phyloP scores from a whole-genome alignment of 768 basidiomycete genomes.

The Russula sp. region DNA sequence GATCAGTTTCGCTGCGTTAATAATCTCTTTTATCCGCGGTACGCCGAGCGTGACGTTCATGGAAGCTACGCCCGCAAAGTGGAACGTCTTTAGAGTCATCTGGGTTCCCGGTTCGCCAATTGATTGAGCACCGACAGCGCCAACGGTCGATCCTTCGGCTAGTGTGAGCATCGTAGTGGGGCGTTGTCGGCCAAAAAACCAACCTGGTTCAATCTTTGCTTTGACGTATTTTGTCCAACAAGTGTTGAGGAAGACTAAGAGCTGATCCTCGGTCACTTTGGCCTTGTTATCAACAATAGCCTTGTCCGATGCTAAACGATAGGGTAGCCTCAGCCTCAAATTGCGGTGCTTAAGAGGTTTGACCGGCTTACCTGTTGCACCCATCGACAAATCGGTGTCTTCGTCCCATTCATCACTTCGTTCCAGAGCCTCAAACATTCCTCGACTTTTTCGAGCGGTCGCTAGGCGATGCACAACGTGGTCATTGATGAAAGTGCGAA shows the following conservation, averaged over 20 bases:
- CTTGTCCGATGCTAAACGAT: slow-evolving; percentile 54
- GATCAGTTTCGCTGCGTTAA: slow-evolving; percentile 97
- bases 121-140: slow-evolving; percentile 97
- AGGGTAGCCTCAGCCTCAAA: not conserved
- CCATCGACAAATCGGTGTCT: slow-evolving; percentile 71
- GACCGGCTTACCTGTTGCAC: slow-evolving; percentile 56
- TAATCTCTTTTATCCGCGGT: slow-evolving; percentile 99
- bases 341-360: no score
- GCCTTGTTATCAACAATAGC: slow-evolving; percentile 83
- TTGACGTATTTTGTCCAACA: slow-evolving; percentile 92
- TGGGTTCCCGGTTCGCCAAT: slow-evolving; percentile 99
- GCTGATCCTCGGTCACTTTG: slow-evolving; percentile 82
- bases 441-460: slow-evolving; percentile 61
- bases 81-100: slow-evolving; percentile 99
- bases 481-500: slow-evolving; percentile 67
- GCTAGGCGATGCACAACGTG: slow-evolving; percentile 66
- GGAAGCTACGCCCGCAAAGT: slow-evolving; percentile 98
- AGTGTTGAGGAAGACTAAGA: slow-evolving; percentile 75
- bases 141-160: slow-evolving; percentile 86
- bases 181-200: slow-evolving; percentile 14
- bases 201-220: slow-evolving; percentile 95
- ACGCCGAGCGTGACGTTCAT: slow-evolving; percentile 99
- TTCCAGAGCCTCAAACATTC: slow-evolving; percentile 82
- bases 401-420: slow-evolving; percentile 73
- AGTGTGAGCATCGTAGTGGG: not conserved